These are phyloP conservation scores for Lecanicillium sp. DNA, from an alignment of 2,329 filamentous ascomycete species.

Conservation along the genomic window DNA sequence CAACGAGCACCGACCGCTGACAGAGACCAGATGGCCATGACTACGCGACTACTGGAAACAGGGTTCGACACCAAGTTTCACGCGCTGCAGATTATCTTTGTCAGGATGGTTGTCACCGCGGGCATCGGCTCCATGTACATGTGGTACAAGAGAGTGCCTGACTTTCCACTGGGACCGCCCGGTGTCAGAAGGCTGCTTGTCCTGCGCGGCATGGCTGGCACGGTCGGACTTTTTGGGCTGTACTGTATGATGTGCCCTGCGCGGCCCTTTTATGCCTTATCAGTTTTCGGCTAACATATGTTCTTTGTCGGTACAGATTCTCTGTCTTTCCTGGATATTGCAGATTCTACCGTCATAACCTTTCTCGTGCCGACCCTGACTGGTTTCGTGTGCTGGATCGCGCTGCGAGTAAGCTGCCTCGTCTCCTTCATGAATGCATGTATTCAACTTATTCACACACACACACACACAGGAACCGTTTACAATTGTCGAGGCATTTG, in stretches of 20 bases:
- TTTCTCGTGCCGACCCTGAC: conserved; percentile 70
- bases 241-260: conserved; percentile 28
- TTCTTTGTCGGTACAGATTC: conserved; percentile 28
- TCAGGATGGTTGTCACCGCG: conserved; percentile 34
- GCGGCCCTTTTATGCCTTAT: conserved; percentile 24
- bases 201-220: conserved; percentile 57
- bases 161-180: conserved; percentile 61
- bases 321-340: conserved; percentile 63
- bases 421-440: no score
- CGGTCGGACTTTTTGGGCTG: conserved; percentile 59
- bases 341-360: conserved; percentile 74
- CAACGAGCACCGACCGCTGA: no score
- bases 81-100: conserved; percentile 37
- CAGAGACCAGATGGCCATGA: conserved; percentile 38
- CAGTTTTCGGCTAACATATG: neutral
- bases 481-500: conserved; percentile 62
- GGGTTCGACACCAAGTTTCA: conserved; percentile 32
- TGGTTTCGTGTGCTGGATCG: conserved; percentile 58
- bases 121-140: conserved; percentile 33
- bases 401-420: conserved; percentile 22
- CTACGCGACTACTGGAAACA: conserved; percentile 31
- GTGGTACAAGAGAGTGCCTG: conserved; percentile 40
- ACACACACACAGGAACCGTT: conserved; percentile 57
- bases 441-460: neutral
- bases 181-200: conserved; percentile 58